Percentiles rank a stretch among this genome's conserved stretches.
Evolutionary conservation across 2,329 filamentous ascomycete genomes (phyloP).

Genomic region (Colletotrichum navitas): DNA sequence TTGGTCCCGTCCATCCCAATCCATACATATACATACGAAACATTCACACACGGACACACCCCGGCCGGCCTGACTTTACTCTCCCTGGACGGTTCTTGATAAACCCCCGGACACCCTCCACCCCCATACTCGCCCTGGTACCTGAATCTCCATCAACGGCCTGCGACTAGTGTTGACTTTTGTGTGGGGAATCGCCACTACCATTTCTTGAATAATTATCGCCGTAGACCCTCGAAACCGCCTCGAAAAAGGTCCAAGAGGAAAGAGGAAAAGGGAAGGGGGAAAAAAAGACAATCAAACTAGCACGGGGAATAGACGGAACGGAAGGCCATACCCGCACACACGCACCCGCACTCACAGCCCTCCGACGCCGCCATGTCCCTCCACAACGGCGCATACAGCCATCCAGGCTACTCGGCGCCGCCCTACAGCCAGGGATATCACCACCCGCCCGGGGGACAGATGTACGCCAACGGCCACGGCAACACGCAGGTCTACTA

Average conservation of each 20-base stretch:
- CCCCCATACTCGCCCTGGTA: not conserved
- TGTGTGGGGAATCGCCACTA: not conserved
- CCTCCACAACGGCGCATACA: constrained; percentile 34
- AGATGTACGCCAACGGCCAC: constrained; percentile 28
- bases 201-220: not conserved
- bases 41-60: not conserved
- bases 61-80: not conserved
- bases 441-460: constrained; percentile 32
- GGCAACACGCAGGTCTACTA: constrained; percentile 26
- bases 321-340: not conserved
- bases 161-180: not conserved
- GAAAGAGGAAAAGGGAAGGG: not conserved
- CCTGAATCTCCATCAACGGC: not conserved
- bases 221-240: not conserved
- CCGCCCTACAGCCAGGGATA: constrained; percentile 40
- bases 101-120: not conserved
- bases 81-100: not conserved
- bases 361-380: constrained; percentile 26
- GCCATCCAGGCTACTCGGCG: constrained; percentile 34
- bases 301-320: not conserved
- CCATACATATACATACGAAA: not conserved
- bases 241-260: not conserved
- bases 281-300: not conserved
- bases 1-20: not conserved
- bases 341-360: not conserved